A percentile compares a stretch with the other conserved stretches of the same genome.
Conservation (phyloP, 148 eudicot species). For the Silene latifolia region DNA sequence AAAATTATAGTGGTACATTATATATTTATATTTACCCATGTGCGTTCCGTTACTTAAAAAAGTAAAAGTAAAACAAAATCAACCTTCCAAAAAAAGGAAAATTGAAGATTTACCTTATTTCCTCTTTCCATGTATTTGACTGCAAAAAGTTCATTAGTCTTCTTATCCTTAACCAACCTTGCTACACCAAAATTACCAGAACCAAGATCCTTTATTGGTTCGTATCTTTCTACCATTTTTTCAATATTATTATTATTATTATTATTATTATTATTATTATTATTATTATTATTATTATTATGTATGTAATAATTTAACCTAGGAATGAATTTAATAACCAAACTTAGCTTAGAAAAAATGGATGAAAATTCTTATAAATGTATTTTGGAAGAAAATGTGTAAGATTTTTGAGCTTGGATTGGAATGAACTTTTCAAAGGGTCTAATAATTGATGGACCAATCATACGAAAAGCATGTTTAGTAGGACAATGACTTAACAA, state of each 20-base stretch:
- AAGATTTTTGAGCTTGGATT: not conserved
- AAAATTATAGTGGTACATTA: too few species aligned
- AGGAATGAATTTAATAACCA: too few species aligned
- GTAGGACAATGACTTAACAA: not conserved
- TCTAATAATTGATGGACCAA: not conserved
- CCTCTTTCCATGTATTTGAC: conserved; percentile 61
- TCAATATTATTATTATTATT: too few species aligned
- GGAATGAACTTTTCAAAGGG: not conserved
- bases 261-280: too few species aligned
- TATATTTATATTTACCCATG: too few species aligned
- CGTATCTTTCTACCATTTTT: conserved; percentile 42
- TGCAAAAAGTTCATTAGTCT: conserved; percentile 47
- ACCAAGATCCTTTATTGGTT: conserved; percentile 42
- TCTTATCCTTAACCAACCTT: conserved; percentile 47
- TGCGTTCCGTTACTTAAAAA: too few species aligned
- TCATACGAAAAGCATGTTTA: not conserved
- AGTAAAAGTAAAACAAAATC: not conserved
- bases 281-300: too few species aligned
- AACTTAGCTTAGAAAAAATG: too few species aligned
- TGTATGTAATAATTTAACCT: too few species aligned
- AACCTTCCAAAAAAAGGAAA: not conserved
- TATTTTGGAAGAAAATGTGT: not conserved
- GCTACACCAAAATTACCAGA: conserved; percentile 59
- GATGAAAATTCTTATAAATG: not conserved
- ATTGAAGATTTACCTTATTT: conserved; percentile 23